Base-by-base conservation (phyloP, 2,329 filamentous ascomycete genomes). In the Cadophora malorum region DNA sequence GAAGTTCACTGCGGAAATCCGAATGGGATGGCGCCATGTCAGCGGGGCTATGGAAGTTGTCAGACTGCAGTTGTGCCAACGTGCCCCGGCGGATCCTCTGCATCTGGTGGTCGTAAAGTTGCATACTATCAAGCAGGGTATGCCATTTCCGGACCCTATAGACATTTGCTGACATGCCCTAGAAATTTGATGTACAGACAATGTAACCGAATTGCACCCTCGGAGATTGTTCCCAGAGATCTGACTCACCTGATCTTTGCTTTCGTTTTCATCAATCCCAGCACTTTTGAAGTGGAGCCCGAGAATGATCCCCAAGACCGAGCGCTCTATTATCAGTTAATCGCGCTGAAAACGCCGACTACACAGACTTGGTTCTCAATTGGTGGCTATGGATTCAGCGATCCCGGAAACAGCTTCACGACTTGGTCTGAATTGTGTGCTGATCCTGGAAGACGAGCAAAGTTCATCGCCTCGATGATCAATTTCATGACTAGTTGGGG, bases 261-360 rank as follows among this genome's bases (percentile, higher is more conserved):
- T 0, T 84, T 83, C 65, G 79, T 78, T 1, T 78, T 77, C 28
- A 79, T 84, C 61, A 76, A 83, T 53, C 78, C 82, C 0, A 62
- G 56, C 0, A 77, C 76, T 0, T 81, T 74, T 58, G 65, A 70
- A 0, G 67, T 76, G 2, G 63, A 67, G 0, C 74, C 79, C 0
- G 59, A 47, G 19, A 78, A 78, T 71, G 71, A 74, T 31, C 9
- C 38, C 1, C 28, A n/a, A 10, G 67, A 70, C 53, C 12, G 60
- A 4, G 60, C 35, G 1, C 23, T 70, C 3, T 70, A 70, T 23
- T 25, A 33, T 3, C 31, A 66, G 25, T 72, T 74, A 19, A 71
- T 71, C 8, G 65, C 55, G 4, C 49, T 72, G 2, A 69, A 69
- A 31, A 60, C 68, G 12, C 25, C 66, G 6, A 35, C n/a, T 7